Evolutionary conservation across 2,329 filamentous ascomycete species (phyloP), one percentile per base, ranked within the genome.

Genomic region (Fusarium longipes): DNA sequence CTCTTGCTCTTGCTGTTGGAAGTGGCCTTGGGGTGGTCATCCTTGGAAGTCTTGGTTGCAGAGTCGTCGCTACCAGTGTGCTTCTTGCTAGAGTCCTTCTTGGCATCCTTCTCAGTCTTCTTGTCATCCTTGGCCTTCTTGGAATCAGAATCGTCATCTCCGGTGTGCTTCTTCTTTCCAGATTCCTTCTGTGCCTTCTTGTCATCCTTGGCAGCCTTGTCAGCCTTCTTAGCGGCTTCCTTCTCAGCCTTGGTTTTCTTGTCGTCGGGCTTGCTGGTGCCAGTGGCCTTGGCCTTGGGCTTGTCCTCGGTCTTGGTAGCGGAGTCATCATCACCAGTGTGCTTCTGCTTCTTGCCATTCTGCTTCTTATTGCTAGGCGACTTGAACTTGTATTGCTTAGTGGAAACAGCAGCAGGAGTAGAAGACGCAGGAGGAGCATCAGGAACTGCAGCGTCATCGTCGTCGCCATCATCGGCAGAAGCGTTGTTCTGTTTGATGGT

Each of bases 311-410:
- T 36, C 45, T 49, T 49, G 32, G 12, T 50, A 2, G 47, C 14
- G 14, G 18, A n/a, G 12, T 50, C 47, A 3, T 50, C 47, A 3
- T 30, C 25, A 1, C 25, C 10, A 14, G 18, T 40, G n/a, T 50
- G 47, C 7, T 30, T 43, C 5, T 33, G 22, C 35, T 58, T 58
- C 39, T 35, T 45, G 20, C 43, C 57, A 12, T 44, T 53, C 5
- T 61, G 55, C 25, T 62, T 62, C 42, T 62, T 62, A 14, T 27
- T 38, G 25, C 40, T 43, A 1, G 30, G 29, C 3, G 43, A 8
- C 40, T 62, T 62, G 29, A 62, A 42, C 32, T 63, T 63, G 3
- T 12, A 27, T 2, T 54, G 25, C 33, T 51, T 11, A 11, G 47
- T n/a, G n/a, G n/a, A n/a, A n/a, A 9, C 27, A 3, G 8, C 27